Evolutionary conservation across 345 rosid species (phyloP).

Genomic region (Acer negundo): DNA sequence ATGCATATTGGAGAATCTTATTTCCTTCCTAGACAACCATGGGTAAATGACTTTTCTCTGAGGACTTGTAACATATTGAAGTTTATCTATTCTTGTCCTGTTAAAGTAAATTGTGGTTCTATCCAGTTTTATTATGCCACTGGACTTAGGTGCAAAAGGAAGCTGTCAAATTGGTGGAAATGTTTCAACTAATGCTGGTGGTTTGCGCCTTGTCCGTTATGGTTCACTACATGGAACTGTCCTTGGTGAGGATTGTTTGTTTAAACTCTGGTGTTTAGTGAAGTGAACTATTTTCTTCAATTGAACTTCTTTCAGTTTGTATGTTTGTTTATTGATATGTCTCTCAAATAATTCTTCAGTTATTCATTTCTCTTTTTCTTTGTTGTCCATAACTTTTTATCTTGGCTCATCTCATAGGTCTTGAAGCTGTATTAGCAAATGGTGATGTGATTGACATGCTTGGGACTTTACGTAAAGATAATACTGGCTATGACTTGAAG

Average conservation of each 20-base stretch:
- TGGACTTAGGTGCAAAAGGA: slow-evolving; percentile 99
- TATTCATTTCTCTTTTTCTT: background rate
- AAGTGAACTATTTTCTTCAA: slow-evolving; percentile 13
- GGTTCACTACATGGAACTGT: slow-evolving; percentile 94
- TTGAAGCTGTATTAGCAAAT: slow-evolving; percentile 90
- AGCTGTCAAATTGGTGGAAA: slow-evolving; percentile 99
- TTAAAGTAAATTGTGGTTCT: slow-evolving; percentile 45
- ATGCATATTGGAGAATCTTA: slow-evolving; percentile 90
- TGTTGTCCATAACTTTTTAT: slow-evolving; percentile 8
- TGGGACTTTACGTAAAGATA: slow-evolving; percentile 91
- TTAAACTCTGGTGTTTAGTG: slow-evolving; percentile 11
- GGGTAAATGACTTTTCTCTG: slow-evolving; percentile 50
- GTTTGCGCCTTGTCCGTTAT: slow-evolving; percentile 91
- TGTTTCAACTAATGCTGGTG: slow-evolving; percentile 99
- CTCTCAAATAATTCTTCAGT: background rate
- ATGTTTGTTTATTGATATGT: background rate
- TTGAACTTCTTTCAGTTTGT: background rate
- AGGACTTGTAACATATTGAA: background rate
- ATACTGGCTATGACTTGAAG: slow-evolving; percentile 95
- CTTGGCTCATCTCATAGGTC: slow-evolving; percentile 46
- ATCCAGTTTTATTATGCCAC: slow-evolving; percentile 98
- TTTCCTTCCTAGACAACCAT: slow-evolving; percentile 70
- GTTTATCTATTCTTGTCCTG: slow-evolving; percentile 16
- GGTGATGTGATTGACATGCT: slow-evolving; percentile 94
- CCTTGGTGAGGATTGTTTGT: slow-evolving; percentile 58